These are phyloP conservation scores for Vigna reflexopilosa DNA, from an alignment of 306 rosid species.

Conservation along the genomic window DNA sequence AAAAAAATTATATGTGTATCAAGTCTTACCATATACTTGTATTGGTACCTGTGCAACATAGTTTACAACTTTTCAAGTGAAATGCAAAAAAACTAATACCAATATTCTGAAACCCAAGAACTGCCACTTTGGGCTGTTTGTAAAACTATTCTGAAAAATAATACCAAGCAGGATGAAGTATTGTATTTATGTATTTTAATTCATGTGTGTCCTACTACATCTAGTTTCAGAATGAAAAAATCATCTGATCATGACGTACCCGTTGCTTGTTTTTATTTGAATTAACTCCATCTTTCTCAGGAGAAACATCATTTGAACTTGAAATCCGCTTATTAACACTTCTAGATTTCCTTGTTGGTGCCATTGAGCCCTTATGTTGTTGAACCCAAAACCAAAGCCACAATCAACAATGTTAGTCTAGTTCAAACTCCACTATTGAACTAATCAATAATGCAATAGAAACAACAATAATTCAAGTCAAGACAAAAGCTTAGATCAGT, in stretches of 20 bases:
- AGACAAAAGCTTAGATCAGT: neutral
- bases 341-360: constrained; percentile 69
- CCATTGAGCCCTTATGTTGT: constrained; percentile 58
- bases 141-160: constrained; percentile 18
- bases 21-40: neutral
- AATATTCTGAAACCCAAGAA: constrained; percentile 23
- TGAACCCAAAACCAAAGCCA: constrained; percentile 45
- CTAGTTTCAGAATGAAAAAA: constrained; percentile 9
- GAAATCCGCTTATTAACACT: constrained; percentile 59
- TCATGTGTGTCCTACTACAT: neutral
- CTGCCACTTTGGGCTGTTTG: constrained; percentile 12
- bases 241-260: constrained; percentile 49
- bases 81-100: constrained; percentile 3
- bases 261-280: constrained; percentile 61
- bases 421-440: constrained; percentile 14
- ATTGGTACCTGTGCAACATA: constrained; percentile 6
- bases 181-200: constrained; percentile 10
- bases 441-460: constrained; percentile 22
- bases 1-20: neutral
- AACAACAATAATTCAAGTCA: neutral
- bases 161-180: constrained; percentile 26
- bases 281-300: constrained; percentile 60
- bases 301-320: constrained; percentile 57
- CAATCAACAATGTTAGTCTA: constrained; percentile 2
- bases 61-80: constrained; percentile 5